Base-by-base conservation (phyloP, 352 stramenopile genomes). In the Globisporangium middletonii region DNA sequence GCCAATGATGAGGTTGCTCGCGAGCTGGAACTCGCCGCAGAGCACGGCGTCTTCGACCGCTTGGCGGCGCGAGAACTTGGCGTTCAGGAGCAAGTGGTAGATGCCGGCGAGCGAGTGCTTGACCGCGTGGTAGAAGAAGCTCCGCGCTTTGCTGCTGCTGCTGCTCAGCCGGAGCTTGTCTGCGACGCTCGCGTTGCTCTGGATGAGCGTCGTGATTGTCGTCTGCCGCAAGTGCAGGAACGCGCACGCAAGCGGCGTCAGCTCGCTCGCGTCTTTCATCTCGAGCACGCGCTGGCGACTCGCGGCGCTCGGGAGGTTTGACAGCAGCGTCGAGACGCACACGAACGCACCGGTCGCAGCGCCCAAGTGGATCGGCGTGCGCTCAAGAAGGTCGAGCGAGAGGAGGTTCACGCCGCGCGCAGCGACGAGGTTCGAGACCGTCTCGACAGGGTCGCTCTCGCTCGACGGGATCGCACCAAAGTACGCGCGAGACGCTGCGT, bases 91-190 rank as follows among this genome's bases (percentile, higher is more conserved):
- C 67, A 92, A 83, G 60, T 92, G 83, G 44, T 78, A 92, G 23
- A 92, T 88, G 5, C 79, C 83, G 1, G 79, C 83, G 11, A 89
- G 67, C 8, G 69, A 75, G 53, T 90, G 64, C 59, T 74, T 83
- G 13, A 92, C 80, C 0, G 83, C 83, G 50, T 88, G 75, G 54
- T 88, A 90, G 50, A 90, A 92, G 64, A 86, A 89, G 50, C 83
- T 90, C 75, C 78, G 26, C 79, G 63, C 2, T 11, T 38, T 38
- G 33, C 33, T 38, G 33, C 33, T 38, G 33, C 33, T 38, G 33
- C 33, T 38, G 33, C 33, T 38, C 33, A 38, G 33, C 0, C 33
- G 33, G 33, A 38, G 68, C 30, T 69, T 64, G 58, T 83, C 62
- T 19, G 53, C 55, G 30, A 90, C 75, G 33, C 78, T 62, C 7